A percentile compares a stretch with the other conserved stretches of the same genome.
Conservation (phyloP, 495 filamentous ascomycete genomes). For the Margaritispora aquatica region DNA sequence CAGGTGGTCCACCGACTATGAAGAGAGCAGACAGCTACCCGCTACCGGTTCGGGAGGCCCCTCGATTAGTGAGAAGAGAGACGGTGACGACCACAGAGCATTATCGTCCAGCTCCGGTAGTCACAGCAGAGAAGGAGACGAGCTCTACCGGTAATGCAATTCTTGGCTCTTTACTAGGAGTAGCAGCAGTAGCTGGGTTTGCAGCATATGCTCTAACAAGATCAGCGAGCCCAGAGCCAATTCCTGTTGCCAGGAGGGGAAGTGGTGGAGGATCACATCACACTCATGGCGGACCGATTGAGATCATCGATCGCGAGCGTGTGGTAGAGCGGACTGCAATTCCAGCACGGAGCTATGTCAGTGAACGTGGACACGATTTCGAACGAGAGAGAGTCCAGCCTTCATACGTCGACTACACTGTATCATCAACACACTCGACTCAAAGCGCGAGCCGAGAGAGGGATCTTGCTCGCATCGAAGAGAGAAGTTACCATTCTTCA, state of each 20-base stretch:
- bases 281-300: slow-evolving; percentile 1
- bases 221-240: slow-evolving; percentile 12
- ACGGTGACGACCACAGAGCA: slow-evolving; percentile 13
- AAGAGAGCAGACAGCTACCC: slow-evolving; percentile 25
- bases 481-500: slow-evolving; percentile 12
- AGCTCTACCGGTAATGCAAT: slow-evolving; percentile 23
- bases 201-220: slow-evolving; percentile 60
- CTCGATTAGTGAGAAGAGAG: slow-evolving; percentile 11
- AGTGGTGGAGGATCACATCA: slow-evolving; percentile 1
- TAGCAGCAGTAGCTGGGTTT: slow-evolving; percentile 68
- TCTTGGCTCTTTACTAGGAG: slow-evolving; percentile 61
- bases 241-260: not conserved
- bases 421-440: not conserved
- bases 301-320: not conserved
- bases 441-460: not conserved
- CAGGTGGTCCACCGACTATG: slow-evolving; percentile 7
- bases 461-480: slow-evolving; percentile 5
- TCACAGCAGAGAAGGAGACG: not conserved
- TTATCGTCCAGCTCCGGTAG: not conserved
- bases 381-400: not conserved
- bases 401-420: slow-evolving; percentile 6
- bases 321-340: slow-evolving; percentile 2
- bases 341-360: slow-evolving; percentile 12
- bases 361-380: not conserved
- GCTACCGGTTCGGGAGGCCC: not conserved